Base-by-base conservation (phyloP, 2,329 filamentous ascomycete genomes). In the Penicillium crustosum region DNA sequence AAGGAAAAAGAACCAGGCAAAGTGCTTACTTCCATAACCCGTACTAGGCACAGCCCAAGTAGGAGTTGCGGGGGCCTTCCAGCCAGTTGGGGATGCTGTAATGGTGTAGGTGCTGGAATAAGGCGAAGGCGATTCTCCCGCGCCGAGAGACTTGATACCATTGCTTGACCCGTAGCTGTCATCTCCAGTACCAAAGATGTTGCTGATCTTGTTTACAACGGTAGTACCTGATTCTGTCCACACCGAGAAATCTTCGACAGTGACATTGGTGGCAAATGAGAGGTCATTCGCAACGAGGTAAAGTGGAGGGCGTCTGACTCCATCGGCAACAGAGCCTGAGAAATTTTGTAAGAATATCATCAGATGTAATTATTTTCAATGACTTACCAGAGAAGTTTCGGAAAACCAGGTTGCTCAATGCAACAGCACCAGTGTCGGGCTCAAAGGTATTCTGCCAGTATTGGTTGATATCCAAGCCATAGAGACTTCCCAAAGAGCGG, bases 121-220 rank as follows among this genome's bases (percentile, higher is more conserved):
- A 17, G 21, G 21, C 0, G 21, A 25, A 1, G 41, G 41, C 0
- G 21, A 43, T 25, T 43, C 41, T 43, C 41, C 41, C 3, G 12
- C 7, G 2, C 15, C 21, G 41, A 43, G 41, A 10, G 13, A 25
- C 8, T 43, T 17, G 23, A 43, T 43, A 25, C 41, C 41, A n/a
- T 58, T 39, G n/a, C 47, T 55, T 6, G 55, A 1, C 3, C 60
- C 59, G 23, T 73, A 68, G 15, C 62, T 66, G 25, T 68, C 59
- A 48, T 74, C 71, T 0, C 70, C 70, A 1, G 44, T 52, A 3
- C 74, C 73, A 43, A 74, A 76, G 2, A 76, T 61, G 39, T 75
- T 76, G 41, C 62, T 71, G 52, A 73, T 70, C 36, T 70, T 64
- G 50, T 75, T 75, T 0, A 74, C 56, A 2, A 74, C 69, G 61